Base-by-base conservation (phyloP, 2,329 filamentous ascomycete genomes). In the Moelleriella libera region DNA sequence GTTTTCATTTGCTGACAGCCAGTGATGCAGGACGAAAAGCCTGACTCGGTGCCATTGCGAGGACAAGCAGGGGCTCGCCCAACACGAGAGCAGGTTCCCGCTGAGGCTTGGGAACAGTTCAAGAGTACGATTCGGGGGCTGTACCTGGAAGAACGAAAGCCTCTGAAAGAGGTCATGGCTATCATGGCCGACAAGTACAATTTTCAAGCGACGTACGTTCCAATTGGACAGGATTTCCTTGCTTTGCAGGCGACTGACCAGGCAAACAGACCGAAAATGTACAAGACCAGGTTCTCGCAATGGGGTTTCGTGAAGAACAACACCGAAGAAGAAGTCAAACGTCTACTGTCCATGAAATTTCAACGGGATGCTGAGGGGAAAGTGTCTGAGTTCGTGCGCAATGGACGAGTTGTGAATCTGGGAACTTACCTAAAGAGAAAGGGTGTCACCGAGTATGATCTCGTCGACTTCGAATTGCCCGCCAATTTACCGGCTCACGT, bases 281-380 rank as follows among this genome's bases (percentile, higher is more conserved):
- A 75, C 57, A 75, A 75, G 55, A 73, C 71, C n/a, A 63, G 71
- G 29, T 74, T 74, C 53, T 72, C 72, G 11, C 70, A 74, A 51
- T 75, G 71, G 71, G 71, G 71, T 0, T 75, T 75, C 51, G 71
- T 70, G 41, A 75, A 75, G 60, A 74, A 75, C 49, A 74, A 74
- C 51, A 74, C 70, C 41, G 71, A 74, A 49, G 70, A 72, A 30
- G 71, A 74, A 48, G 70, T 74, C 6, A 71, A 72, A 55, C 63
- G 67, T 14, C 60, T 75, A 45, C 58, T 75, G 7, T 71, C 69
- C 40, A 69, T 72, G 58, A 74, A 74, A 51, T 72, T 73, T 43
- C 69, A 74, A 53, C 69, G 71, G 42, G 71, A 72, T 54, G 71
- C 71, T 4, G 67, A 72, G 52, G 71, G 71, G 49, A 75, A 75